Conservation (phyloP, 176 grass and related monocot genomes). For the Chrysopogon serrulatus region DNA sequence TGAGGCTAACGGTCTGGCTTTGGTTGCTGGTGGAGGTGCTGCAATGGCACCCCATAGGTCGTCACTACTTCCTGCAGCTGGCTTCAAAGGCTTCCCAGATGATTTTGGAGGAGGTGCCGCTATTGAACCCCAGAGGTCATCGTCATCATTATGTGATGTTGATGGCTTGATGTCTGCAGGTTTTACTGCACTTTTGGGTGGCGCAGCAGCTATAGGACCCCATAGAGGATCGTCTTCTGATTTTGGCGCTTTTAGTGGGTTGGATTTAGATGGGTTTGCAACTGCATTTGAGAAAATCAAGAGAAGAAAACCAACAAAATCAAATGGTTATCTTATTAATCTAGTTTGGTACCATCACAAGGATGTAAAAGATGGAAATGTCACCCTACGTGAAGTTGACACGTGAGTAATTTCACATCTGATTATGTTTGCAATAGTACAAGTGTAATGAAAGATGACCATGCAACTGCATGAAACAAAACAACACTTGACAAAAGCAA, state of each 20-base stretch:
- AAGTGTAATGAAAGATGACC: not conserved
- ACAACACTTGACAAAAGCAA: constrained; percentile 1
- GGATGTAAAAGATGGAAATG: not conserved
- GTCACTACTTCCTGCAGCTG: constrained; percentile 30
- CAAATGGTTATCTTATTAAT: not conserved
- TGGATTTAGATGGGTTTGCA: constrained; percentile 43
- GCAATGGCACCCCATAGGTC: constrained; percentile 94
- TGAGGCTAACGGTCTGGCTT: constrained; percentile 76
- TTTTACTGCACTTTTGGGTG: constrained; percentile 46
- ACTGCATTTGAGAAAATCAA: constrained; percentile 36
- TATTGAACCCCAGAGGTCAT: constrained; percentile 94
- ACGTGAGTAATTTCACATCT: not conserved
- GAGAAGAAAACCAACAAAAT: not conserved
- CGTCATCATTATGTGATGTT: constrained; percentile 38
- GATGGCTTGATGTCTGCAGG: constrained; percentile 48
- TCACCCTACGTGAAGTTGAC: not conserved
- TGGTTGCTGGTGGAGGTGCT: constrained; percentile 79
- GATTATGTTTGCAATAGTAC: not conserved
- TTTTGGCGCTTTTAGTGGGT: constrained; percentile 44
- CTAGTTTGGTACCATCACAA: not conserved
- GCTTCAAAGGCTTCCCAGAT: constrained; percentile 45
- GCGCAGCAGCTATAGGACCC: constrained; percentile 56
- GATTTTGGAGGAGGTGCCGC: constrained; percentile 74
- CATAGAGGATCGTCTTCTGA: constrained; percentile 75
- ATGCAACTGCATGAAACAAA: not conserved